A percentile compares a stretch with the other conserved stretches of the same genome.
Evolutionary conservation across 495 filamentous ascomycete species (phyloP).

Genomic region (Penicillium taxi): DNA sequence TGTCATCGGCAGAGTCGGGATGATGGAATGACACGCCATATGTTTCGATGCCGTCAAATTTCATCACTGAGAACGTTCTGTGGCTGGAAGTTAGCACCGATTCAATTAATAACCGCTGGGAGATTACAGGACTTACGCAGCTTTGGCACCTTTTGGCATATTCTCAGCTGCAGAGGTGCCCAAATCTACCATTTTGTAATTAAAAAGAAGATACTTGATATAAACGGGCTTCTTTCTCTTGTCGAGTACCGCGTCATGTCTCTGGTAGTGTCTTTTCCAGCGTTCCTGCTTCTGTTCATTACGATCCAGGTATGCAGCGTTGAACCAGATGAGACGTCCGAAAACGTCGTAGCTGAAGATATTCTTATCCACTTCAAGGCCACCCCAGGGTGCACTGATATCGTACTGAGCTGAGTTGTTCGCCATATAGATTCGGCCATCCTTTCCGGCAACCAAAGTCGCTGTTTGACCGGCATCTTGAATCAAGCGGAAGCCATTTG

Average conservation of each 20-base stretch:
- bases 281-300: too few relatives aligned
- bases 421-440: not conserved
- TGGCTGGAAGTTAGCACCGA: too few relatives aligned
- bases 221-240: too few relatives aligned
- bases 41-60: not conserved
- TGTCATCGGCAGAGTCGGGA: too few relatives aligned
- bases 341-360: not conserved
- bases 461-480: not conserved
- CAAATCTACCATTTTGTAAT: not conserved
- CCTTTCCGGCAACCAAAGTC: not conserved
- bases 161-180: not conserved
- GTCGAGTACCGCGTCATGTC: not conserved
- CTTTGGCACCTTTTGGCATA: too few relatives aligned
- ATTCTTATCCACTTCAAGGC: not conserved
- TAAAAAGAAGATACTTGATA: too few relatives aligned
- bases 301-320: too few relatives aligned
- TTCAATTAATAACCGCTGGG: too few relatives aligned
- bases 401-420: not conserved
- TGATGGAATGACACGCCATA: too few relatives aligned
- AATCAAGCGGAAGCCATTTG: conserved; percentile 1
- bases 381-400: conserved; percentile 1
- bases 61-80: not conserved
- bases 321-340: not conserved
- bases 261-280: too few relatives aligned
- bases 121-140: too few relatives aligned